Percentiles rank a stretch among this genome's conserved stretches.
These are phyloP conservation scores for Solanum pennellii DNA, from an alignment of 257 asterid species.

Conservation along the genomic window DNA sequence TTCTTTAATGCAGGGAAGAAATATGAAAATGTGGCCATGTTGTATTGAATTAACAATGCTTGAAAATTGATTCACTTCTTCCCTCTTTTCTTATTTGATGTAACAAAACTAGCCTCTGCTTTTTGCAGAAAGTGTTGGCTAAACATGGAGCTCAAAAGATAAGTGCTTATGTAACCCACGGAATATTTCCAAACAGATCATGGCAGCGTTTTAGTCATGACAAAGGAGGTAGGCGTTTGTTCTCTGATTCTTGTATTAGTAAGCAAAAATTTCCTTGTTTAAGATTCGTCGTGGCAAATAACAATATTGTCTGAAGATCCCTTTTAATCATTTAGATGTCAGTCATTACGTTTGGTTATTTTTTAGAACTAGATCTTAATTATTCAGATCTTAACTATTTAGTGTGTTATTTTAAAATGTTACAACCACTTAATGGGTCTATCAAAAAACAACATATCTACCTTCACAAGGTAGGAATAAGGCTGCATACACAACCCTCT, in stretches of 20 bases:
- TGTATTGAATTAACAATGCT: background rate
- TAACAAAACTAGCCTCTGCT: background rate
- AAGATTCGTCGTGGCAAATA: background rate
- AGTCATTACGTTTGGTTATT: background rate
- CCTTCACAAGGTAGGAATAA: background rate
- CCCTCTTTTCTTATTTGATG: background rate
- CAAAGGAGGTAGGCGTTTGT: slow-evolving; percentile 44
- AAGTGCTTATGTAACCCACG: slow-evolving; percentile 96
- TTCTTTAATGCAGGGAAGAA: background rate
- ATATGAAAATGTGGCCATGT: background rate
- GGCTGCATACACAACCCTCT: background rate
- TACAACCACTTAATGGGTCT: background rate
- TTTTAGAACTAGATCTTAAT: background rate
- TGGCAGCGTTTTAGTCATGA: slow-evolving; percentile 84
- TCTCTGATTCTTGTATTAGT: background rate
- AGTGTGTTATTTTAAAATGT: background rate
- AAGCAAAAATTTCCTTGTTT: background rate
- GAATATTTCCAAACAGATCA: slow-evolving; percentile 84
- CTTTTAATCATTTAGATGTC: background rate
- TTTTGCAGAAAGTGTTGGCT: slow-evolving; percentile 81
- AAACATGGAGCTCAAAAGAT: slow-evolving; percentile 76
- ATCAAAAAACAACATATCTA: background rate
- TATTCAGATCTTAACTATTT: background rate
- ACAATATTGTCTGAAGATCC: background rate
- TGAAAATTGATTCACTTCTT: background rate